Evolutionary conservation across 2,329 filamentous ascomycete species (phyloP), one percentile per base, ranked within the genome.

Genomic region (Claviceps quebecensis): DNA sequence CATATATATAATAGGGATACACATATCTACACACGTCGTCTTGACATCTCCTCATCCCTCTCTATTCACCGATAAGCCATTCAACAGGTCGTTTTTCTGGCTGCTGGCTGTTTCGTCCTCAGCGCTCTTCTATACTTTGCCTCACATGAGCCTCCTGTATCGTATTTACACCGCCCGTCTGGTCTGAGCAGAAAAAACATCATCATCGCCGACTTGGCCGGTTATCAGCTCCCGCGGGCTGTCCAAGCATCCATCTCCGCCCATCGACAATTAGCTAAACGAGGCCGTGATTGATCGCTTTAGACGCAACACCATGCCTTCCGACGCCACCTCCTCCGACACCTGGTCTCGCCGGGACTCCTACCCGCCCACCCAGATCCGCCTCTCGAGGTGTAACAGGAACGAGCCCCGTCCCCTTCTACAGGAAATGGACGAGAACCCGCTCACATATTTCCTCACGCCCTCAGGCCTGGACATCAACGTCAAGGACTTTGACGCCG

Each of bases 371-470:
- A 73, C 72, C n/a, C 72, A 72, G 56, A 64, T 75, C 55, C 70
- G 68, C 45, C 66, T 77, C 26, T 67, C 67, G 45, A 70, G 69
- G 14, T 66, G 52, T 48, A 51, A 55, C 22, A 53, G 54, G 45
- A 52, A 47, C 55, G 65, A 70, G 46, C 66, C 65, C 8, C 64
- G 65, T 22, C 69, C 70, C 22, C 68, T 71, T 19, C 68, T 74
- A 49, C 70, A 75, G 40, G 68, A 73, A 52, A 72, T 75, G 49
- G 72, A 76, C 55, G 69, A 76, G 45, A 72, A 78, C 55, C 76
- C 77, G 16, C 67, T 80, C 49, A 73, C 69, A 47, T 78, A 76
- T 60, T 80, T 80, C 56, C 69, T 80, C 43, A 77, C 75, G 1
- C 73, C 76, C 1, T 66, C 70, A 0, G 64, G 66, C 11, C 58